Evolutionary conservation across 306 rosid species (phyloP), one percentile per base, ranked within the genome.

Genomic region (Begonia peltatifolia): DNA sequence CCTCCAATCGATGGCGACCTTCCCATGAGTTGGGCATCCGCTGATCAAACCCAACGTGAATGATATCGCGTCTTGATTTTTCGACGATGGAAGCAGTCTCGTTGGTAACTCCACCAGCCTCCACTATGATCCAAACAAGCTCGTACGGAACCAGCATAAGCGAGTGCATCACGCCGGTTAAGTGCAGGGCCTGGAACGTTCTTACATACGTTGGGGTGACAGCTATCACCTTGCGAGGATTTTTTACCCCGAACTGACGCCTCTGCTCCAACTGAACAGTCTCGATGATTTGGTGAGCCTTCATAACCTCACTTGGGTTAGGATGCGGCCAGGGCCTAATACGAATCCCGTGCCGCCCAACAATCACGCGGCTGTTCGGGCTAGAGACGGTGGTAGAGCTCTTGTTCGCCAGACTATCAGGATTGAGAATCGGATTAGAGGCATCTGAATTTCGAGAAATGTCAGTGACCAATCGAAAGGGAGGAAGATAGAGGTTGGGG

Each of bases 291-390:
- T 70, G 81, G 61, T 92, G 96, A 63, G 99, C 99, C 76, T 81
- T 77, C 99, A 92, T 92, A 13, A 87, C 87, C 67, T 92, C 99
- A 35, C 55, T 78, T 35, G 93, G 94, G 76, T 87, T 79, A 68
- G 99, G 99, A 62, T 92, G 99, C 8, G 99, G 99, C 99, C 96
- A 92, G 13, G 99, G 87, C 59, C 96, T 76, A 73, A 92, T 79
- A 65, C 99, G 96, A 88, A 92, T 92, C 83, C 99, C 99, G 52
- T 92, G 99, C 54, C 99, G 72, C 14, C 99, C 99, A 13, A 92
- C 99, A 15, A 92, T 81, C 7, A 92, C 99, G 17, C 99, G 74
- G 64, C 99, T 83, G 35, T 61, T 54, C 59, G 66, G 62, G 62
- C 63, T 61, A 8, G 65, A 61, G 9, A 61, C 9, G 12, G 62